Conservation (phyloP, 2,329 filamentous ascomycete species). For the Penicillium sp. region DNA sequence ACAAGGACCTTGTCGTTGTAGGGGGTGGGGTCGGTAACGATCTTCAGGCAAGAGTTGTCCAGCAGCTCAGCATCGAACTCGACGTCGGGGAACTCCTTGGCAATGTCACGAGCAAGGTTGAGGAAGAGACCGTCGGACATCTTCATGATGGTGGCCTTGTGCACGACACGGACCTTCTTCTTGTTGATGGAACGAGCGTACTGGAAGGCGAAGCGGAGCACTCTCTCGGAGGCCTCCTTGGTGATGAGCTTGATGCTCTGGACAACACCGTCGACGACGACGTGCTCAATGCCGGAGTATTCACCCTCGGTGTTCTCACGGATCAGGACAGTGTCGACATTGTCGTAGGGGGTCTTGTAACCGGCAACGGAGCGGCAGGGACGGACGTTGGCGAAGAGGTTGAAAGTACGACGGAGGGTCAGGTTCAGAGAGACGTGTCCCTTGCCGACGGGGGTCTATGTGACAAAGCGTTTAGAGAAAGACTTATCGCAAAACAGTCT, state of each 20-base stretch:
- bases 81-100: slow-evolving; percentile 90
- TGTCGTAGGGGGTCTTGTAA: slow-evolving; percentile 97
- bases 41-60: slow-evolving; percentile 98
- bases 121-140: slow-evolving; percentile 99
- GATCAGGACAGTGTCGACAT: slow-evolving; percentile 93
- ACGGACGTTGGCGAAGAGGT: slow-evolving; percentile 98
- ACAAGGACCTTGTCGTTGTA: slow-evolving; percentile 99
- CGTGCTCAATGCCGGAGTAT: slow-evolving; percentile 98
- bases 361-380: slow-evolving; percentile 94
- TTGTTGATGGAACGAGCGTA: slow-evolving; percentile 87
- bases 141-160: slow-evolving; percentile 99
- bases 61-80: slow-evolving; percentile 97
- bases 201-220: slow-evolving; percentile 96
- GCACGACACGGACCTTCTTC: slow-evolving; percentile 93
- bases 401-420: slow-evolving; percentile 96
- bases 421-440: slow-evolving; percentile 98
- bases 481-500: slow-evolving; percentile 8
- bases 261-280: slow-evolving; percentile 93
- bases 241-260: slow-evolving; percentile 99
- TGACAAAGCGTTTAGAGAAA: slow-evolving; percentile 24
- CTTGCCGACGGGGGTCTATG: slow-evolving; percentile 89
- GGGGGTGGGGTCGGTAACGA: slow-evolving; percentile 87
- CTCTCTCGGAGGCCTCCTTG: slow-evolving; percentile 83
- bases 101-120: slow-evolving; percentile 61
- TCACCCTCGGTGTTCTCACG: slow-evolving; percentile 99